Conservation (phyloP, 176 grass and related monocot species). For the Eragrostis curvula region DNA sequence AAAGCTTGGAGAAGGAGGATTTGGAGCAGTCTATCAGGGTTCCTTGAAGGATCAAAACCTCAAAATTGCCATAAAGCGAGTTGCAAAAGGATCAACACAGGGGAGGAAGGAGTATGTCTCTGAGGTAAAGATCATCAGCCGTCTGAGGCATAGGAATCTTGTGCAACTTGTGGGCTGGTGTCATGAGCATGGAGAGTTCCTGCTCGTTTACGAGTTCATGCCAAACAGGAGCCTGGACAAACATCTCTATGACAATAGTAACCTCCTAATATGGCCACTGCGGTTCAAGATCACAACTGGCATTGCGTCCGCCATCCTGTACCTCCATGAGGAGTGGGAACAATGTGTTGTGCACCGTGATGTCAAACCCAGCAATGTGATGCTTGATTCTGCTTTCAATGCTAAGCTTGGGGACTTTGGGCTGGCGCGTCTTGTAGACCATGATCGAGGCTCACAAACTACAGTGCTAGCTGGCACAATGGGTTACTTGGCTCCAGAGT, state of each 20-base stretch:
- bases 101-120: slow-evolving; percentile 80
- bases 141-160: slow-evolving; percentile 68
- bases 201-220: slow-evolving; percentile 68
- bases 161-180: slow-evolving; percentile 77
- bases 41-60: slow-evolving; percentile 47
- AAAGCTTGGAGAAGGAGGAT: slow-evolving; percentile 81
- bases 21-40: slow-evolving; percentile 70
- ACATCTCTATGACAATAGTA: slow-evolving; percentile 53
- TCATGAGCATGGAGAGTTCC: slow-evolving; percentile 56
- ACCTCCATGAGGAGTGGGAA: slow-evolving; percentile 83
- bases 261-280: slow-evolving; percentile 42
- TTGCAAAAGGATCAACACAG: slow-evolving; percentile 63
- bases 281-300: slow-evolving; percentile 60
- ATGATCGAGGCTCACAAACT: slow-evolving; percentile 61
- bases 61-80: slow-evolving; percentile 66
- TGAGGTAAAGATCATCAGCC: slow-evolving; percentile 82
- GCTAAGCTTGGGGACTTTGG: slow-evolving; percentile 84
- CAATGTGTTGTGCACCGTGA: slow-evolving; percentile 73
- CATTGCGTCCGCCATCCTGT: slow-evolving; percentile 61
- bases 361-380: slow-evolving; percentile 76
- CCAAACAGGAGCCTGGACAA: slow-evolving; percentile 71
- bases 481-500: slow-evolving; percentile 76
- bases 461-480: slow-evolving; percentile 72
- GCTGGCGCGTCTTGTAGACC: slow-evolving; percentile 68
- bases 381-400: slow-evolving; percentile 69